Conservation (phyloP, 768 basidiomycete species). For the Russula brevipes region DNA sequence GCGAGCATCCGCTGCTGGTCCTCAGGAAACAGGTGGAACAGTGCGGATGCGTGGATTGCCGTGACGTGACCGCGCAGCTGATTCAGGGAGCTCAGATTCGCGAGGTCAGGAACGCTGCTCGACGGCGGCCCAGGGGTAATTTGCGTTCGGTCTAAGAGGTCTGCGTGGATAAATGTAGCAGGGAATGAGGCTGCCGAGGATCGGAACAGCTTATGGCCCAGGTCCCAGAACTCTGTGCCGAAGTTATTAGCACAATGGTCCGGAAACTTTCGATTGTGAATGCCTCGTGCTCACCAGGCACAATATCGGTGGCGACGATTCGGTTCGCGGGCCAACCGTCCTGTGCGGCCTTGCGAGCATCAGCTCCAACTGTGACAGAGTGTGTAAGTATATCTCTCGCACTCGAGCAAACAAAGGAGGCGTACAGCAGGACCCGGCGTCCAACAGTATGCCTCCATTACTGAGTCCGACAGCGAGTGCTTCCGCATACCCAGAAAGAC, state of each 20-base stretch:
- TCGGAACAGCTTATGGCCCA: slow-evolving; percentile 56
- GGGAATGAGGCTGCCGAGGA: slow-evolving; percentile 49
- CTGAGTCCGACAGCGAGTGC: slow-evolving; percentile 36
- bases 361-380: slow-evolving; percentile 35
- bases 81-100: slow-evolving; percentile 37
- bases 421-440: slow-evolving; percentile 45
- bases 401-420: not conserved
- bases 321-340: slow-evolving; percentile 42
- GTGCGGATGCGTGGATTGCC: slow-evolving; percentile 44
- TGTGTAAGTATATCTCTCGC: not conserved
- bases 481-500: slow-evolving; percentile 29
- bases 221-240: slow-evolving; percentile 50
- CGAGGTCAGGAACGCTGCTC: slow-evolving; percentile 29
- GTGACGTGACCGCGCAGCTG: slow-evolving; percentile 44
- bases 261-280: too few species aligned
- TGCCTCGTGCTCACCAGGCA: slow-evolving; percentile 29
- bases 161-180: slow-evolving; percentile 49
- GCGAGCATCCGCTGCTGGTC: slow-evolving; percentile 41
- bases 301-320: slow-evolving; percentile 38
- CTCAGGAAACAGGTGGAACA: slow-evolving; percentile 48
- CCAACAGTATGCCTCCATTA: slow-evolving; percentile 37
- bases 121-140: not conserved
- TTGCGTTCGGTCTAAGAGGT: slow-evolving; percentile 38
- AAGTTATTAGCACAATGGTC: not conserved
- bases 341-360: slow-evolving; percentile 36